Conservation (phyloP, 2,329 filamentous ascomycete species). For the Camillea tinctor region DNA sequence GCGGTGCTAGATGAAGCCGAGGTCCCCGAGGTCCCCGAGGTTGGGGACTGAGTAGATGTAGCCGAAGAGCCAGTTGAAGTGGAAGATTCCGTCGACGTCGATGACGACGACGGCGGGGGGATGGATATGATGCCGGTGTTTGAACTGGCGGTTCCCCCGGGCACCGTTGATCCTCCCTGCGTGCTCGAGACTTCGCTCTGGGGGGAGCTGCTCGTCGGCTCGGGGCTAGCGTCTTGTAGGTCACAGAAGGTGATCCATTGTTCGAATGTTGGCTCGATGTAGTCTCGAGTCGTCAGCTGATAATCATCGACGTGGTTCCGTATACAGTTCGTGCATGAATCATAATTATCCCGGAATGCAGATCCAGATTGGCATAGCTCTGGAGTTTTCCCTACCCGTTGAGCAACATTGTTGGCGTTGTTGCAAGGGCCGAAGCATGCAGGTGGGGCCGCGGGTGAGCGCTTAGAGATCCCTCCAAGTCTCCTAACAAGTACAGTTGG, state of each 20-base stretch:
- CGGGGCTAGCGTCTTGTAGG: background rate
- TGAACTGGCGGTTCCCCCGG: conserved; percentile 17
- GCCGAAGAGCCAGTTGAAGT: conserved; percentile 6
- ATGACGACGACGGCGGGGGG: conserved; percentile 11
- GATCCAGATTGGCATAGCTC: conserved; percentile 45
- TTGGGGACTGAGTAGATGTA: conserved; percentile 4
- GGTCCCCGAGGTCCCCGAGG: conserved; percentile 5
- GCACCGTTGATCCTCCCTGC: conserved; percentile 9
- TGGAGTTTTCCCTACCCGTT: conserved; percentile 45
- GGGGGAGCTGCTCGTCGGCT: conserved; percentile 3
- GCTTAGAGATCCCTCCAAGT: conserved; percentile 35
- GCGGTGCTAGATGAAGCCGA: conserved; percentile 2
- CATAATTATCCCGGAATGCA: conserved; percentile 38
- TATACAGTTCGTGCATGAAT: conserved; percentile 45
- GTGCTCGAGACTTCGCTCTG: conserved; percentile 15
- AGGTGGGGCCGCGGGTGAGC: conserved; percentile 41
- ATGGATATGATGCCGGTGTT: conserved; percentile 11
- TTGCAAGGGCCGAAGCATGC: conserved; percentile 56
- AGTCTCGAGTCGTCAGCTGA: conserved; percentile 32
- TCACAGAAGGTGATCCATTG: conserved; percentile 50
- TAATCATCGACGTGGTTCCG: conserved; percentile 17
- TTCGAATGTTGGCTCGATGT: conserved; percentile 38
- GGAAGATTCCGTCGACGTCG: conserved; percentile 5
- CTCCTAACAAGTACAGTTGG: conserved; percentile 12
- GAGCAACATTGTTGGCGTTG: conserved; percentile 44